Base-by-base conservation (phyloP, 495 filamentous ascomycete genomes). In the Penicillium paxilli region DNA sequence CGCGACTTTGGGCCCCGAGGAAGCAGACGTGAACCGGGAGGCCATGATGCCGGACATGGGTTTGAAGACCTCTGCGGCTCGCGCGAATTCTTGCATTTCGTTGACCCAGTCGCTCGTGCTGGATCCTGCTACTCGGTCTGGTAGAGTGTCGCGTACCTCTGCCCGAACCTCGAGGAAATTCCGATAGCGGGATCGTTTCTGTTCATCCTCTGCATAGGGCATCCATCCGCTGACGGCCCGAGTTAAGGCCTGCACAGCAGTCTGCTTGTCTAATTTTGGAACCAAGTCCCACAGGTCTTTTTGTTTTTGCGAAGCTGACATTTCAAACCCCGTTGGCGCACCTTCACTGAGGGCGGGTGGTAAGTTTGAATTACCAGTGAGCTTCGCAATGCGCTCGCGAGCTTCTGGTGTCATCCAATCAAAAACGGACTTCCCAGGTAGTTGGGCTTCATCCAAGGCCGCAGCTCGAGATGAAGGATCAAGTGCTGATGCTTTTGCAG, bases 381-480 rank as follows among this genome's bases (percentile, higher is more conserved):
- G 84, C 44, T 85, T 78, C 14, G 79, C 90, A 54, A 98, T 81
- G 20, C 84, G 83, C 41, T 90, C 87, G 57, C 94, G 85, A 7
- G 90, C 85, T 33, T 88, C 83, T 1, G 92, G 81, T 0, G 90
- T 88, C 70, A 98, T 83, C 74, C 87, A 98, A 68, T 97, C 92
- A 66, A 98, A 98, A 28, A 98, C 86, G 1, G 94, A 98, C 69
- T 97, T 96, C 9, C 90, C 88, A 4, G 92, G 92, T 1, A 98
- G 75, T 37, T 86, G 83, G 23, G 82, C 76, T 68, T 98, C 93
- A 17, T 92, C 92, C 0, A 98, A 76, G 10, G 96, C 75, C 14
- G 87, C 84, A 10, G 92, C 94, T 58, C 94, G 83, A 24, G 90
- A 76, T 55, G 80, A 87, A 4, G 93, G 88, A 67, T 96, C 83